These are phyloP conservation scores for Parietaria judaica DNA, from an alignment of 306 rosid species.

Conservation along the genomic window DNA sequence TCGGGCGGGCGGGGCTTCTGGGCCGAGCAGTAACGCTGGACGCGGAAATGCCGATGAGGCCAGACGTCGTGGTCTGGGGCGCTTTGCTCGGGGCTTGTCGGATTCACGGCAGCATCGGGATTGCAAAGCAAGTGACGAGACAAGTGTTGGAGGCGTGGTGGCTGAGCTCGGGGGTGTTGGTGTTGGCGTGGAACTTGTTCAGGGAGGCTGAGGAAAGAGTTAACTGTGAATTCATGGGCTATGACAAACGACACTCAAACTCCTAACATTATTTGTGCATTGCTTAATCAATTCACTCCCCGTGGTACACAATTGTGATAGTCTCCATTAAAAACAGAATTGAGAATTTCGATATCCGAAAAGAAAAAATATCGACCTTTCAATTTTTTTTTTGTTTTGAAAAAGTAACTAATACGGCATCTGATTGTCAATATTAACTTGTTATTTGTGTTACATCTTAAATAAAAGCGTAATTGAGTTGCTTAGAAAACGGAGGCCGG, in stretches of 20 bases:
- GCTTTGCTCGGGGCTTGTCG: constrained; percentile 79
- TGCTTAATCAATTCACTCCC: constrained; percentile 43
- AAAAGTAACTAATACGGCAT: too few species aligned
- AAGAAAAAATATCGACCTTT: too few species aligned
- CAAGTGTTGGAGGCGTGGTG: constrained; percentile 53
- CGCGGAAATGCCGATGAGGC: constrained; percentile 53
- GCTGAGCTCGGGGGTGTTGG: constrained; percentile 46
- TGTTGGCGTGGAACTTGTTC: constrained; percentile 64
- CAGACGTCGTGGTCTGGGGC: constrained; percentile 65
- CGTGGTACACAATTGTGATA: too few species aligned
- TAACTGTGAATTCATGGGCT: constrained; percentile 42
- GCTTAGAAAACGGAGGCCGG: too few species aligned
- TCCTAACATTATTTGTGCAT: constrained; percentile 26
- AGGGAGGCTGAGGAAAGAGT: constrained; percentile 50
- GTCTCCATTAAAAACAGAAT: too few species aligned
- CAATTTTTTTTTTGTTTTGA: too few species aligned
- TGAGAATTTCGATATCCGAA: too few species aligned
- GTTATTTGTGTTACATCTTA: too few species aligned
- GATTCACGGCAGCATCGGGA: constrained; percentile 40
- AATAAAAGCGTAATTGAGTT: too few species aligned
- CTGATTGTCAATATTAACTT: too few species aligned
- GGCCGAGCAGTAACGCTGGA: constrained; percentile 52
- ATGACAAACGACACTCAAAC: constrained; percentile 38
- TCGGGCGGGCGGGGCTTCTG: constrained; percentile 56
- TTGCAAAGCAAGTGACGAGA: constrained; percentile 56